Percentiles rank a stretch among this genome's conserved stretches.
Evolutionary conservation across 805 yeast genomes (phyloP).

Genomic region (Tetrapisispora nanseiensis): DNA sequence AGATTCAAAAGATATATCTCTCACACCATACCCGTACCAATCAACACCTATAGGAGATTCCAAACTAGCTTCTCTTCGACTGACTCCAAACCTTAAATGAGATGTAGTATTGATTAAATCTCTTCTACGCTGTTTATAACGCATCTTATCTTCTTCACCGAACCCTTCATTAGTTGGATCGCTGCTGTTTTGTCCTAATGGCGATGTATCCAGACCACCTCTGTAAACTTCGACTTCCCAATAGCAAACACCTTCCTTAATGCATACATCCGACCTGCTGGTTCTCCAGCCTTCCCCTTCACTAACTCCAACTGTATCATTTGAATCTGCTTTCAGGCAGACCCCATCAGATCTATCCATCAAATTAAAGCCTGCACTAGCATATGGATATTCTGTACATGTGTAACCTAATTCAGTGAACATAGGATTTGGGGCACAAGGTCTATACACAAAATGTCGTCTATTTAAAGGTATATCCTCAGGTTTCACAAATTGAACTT

Average conservation of each 20-base stretch:
- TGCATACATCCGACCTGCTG: slow-evolving; percentile 60
- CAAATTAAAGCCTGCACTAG: slow-evolving; percentile 19
- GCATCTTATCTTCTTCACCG: background rate
- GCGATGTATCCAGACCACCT: slow-evolving; percentile 19
- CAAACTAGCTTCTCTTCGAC: slow-evolving; percentile 74
- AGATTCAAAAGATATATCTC: slow-evolving; percentile 69
- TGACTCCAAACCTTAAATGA: slow-evolving; percentile 77
- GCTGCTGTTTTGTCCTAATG: slow-evolving; percentile 1
- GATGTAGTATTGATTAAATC: slow-evolving; percentile 25
- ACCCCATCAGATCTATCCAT: slow-evolving; percentile 59
- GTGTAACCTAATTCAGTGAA: slow-evolving; percentile 52
- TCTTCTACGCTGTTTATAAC: slow-evolving; percentile 10
- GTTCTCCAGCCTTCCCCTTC: slow-evolving; percentile 73
- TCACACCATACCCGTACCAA: slow-evolving; percentile 83
- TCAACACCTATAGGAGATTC: slow-evolving; percentile 97
- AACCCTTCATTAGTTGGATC: background rate
- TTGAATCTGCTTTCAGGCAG: slow-evolving; percentile 29
- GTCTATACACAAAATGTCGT: slow-evolving; percentile 70
- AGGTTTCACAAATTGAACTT: slow-evolving; percentile 17
- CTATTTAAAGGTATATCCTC: slow-evolving; percentile 80
- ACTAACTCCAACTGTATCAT: slow-evolving; percentile 36
- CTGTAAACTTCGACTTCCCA: slow-evolving; percentile 59
- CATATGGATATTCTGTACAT: slow-evolving; percentile 66
- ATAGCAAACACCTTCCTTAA: slow-evolving; percentile 72
- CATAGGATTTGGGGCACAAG: slow-evolving; percentile 62